Conservation (phyloP, 768 basidiomycete genomes). For the Antrodiella citrinella region DNA sequence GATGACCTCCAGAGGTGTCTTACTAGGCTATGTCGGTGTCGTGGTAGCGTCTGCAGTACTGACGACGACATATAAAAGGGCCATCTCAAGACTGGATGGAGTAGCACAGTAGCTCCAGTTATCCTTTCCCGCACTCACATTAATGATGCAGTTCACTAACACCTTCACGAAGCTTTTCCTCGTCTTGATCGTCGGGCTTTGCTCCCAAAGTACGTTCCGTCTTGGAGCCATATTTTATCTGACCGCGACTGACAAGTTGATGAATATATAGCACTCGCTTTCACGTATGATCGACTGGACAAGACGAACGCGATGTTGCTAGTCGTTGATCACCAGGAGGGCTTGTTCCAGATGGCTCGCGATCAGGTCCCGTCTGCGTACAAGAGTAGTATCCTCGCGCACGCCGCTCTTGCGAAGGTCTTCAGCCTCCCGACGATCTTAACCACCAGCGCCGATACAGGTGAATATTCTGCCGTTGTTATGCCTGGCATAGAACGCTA, state of each 20-base stretch:
- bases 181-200: neutral
- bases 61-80: no score
- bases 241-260: no score
- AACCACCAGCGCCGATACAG: constrained; percentile 37
- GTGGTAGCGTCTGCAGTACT: no score
- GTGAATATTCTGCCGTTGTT: constrained; percentile 15
- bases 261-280: constrained; percentile 4
- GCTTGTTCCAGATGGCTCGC: constrained; percentile 37
- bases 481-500: neutral
- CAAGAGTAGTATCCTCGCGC: constrained; percentile 38
- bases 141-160: neutral
- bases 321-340: constrained; percentile 42
- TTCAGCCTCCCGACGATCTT: constrained; percentile 39
- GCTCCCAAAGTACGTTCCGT: neutral
- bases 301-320: constrained; percentile 36
- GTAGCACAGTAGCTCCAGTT: no score
- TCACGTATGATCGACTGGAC: constrained; percentile 32
- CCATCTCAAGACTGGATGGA: no score
- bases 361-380: constrained; percentile 32
- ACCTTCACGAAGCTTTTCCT: neutral
- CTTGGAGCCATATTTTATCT: neutral
- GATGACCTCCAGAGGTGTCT: no score
- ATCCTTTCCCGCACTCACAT: no score
- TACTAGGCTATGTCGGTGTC: no score
- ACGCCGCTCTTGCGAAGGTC: constrained; percentile 36